phyloP scores from a whole-genome alignment of 2,329 filamentous ascomycete genomes.

The Epichloe uncinata region DNA sequence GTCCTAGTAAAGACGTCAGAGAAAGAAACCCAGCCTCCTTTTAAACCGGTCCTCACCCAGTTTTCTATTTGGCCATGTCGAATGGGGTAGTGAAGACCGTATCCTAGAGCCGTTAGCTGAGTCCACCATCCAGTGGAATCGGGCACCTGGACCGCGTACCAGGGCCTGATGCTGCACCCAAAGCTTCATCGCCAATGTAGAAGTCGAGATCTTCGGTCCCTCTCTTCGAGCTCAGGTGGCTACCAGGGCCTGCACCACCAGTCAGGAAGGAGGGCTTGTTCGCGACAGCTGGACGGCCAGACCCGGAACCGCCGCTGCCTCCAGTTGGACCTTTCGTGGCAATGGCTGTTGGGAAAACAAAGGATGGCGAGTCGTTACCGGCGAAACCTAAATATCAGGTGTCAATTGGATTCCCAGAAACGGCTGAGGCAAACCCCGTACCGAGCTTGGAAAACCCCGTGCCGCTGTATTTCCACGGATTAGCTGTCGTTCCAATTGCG shows the following conservation, averaged over 20 bases:
- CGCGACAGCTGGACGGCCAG: constrained; percentile 76
- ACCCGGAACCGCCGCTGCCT: constrained; percentile 62
- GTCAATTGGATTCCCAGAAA: constrained; percentile 13
- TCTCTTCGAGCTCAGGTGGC: constrained; percentile 75
- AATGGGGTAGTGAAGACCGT: constrained; percentile 94
- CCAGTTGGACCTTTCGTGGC: constrained; percentile 74
- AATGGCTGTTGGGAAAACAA: constrained; percentile 98
- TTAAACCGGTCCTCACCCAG: constrained; percentile 51
- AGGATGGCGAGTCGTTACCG: constrained; percentile 97
- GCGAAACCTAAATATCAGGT: constrained; percentile 60
- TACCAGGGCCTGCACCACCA: constrained; percentile 65
- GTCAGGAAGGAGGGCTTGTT: constrained; percentile 95
- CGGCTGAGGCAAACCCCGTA: constrained; percentile 28
- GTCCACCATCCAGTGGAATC: constrained; percentile 1
- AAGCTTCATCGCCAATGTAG: constrained; percentile 95
- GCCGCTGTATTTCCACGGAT: constrained; percentile 51
- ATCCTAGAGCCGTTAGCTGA: constrained; percentile 40
- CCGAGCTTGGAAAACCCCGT: constrained; percentile 99
- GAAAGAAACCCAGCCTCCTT: background rate
- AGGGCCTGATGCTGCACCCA: constrained; percentile 70
- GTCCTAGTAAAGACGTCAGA: constrained; percentile 46
- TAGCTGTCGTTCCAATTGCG: constrained; percentile 16
- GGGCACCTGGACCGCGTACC: constrained; percentile 34
- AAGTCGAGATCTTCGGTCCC: constrained; percentile 97
- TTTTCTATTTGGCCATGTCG: constrained; percentile 98